Evolutionary conservation across 768 basidiomycete genomes (phyloP), one percentile per base, ranked within the genome.

Genomic region (Termitomyces eurrhizus): DNA sequence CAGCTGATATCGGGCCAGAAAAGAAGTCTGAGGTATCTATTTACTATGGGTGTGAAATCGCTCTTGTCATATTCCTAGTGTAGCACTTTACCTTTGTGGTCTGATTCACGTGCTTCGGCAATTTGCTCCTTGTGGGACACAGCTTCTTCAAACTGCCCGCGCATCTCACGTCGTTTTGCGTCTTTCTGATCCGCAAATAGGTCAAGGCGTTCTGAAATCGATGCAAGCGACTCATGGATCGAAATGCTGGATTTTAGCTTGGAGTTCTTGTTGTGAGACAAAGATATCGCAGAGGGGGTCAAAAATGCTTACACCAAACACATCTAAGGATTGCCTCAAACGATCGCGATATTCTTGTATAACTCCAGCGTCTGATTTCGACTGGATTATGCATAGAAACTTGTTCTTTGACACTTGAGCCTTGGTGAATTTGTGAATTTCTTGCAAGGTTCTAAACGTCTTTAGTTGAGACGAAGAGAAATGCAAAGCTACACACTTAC

Each of bases 291-390:
- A 21, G 12, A 54, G 26, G 14, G n/a, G 21, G 29, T 18, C 11
- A 36, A 11, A 21, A 51, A 42, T 18, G 39, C 56, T 21, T 36
- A 60, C 62, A 16, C 39, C 52, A 33, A 63, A 63, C 4, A 63
- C 36, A 39, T 59, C 58, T 3, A 63, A 51, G 41, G 54, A 59
- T 6, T 63, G 62, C 18, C 50, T 46, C 26, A 63, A n/a, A 11
- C 46, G 56, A 7, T 63, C 55, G 3, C 62, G 62, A 18, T 59
- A 63, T 48, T 59, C 62, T 32, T 63, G 58, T 2, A 63, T 52
- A 7, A 41, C 44, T 46, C 16, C 62, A 18, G 48, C 44, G 16
- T 63, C 62, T 0, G 62, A 56, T 53, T 59, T 52, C 13, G 54
- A 32, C 44, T 59, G 49, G 12, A 63, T 39, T 11, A 52, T 59